Percentiles rank a stretch among this genome's conserved stretches.
Conservation (phyloP, 306 rosid species). For the Alnus glutinosa region DNA sequence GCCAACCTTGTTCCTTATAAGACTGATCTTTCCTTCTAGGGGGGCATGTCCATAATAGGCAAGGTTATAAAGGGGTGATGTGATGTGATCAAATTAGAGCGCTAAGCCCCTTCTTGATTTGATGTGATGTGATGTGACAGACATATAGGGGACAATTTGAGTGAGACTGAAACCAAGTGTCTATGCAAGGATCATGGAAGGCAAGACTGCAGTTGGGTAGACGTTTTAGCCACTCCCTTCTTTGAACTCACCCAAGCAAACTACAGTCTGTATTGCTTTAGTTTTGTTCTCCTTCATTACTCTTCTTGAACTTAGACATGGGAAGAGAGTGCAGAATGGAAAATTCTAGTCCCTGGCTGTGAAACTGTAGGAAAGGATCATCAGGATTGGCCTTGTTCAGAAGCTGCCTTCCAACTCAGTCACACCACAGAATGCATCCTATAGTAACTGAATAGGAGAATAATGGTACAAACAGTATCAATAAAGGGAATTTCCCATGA, state of each 20-base stretch:
- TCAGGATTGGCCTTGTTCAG: not conserved
- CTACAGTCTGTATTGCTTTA: constrained; percentile 35
- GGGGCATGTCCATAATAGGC: too few relatives aligned
- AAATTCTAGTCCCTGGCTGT: constrained; percentile 39
- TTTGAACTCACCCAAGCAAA: constrained; percentile 62
- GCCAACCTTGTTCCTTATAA: too few relatives aligned
- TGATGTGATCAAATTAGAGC: too few relatives aligned
- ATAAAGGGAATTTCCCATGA: not conserved
- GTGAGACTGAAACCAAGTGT: constrained; percentile 46
- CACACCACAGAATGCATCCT: not conserved
- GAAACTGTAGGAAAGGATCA: constrained; percentile 35
- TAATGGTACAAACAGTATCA: constrained; percentile 7
- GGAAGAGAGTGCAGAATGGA: constrained; percentile 34
- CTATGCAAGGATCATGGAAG: constrained; percentile 58
- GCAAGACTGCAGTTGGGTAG: constrained; percentile 47
- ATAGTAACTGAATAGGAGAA: constrained; percentile 23
- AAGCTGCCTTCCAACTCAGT: too few relatives aligned
- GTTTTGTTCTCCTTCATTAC: too few relatives aligned
- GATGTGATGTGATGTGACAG: too few relatives aligned
- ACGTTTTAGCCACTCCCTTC: constrained; percentile 49
- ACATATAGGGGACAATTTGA: constrained; percentile 47
- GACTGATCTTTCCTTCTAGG: too few relatives aligned
- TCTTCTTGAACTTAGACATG: constrained; percentile 35
- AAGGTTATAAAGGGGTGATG: too few relatives aligned
- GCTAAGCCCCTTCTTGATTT: too few relatives aligned